A percentile compares a stretch with the other conserved stretches of the same genome.
phyloP scores from a whole-genome alignment of 2,329 filamentous ascomycete species.

The Verticillium nonalfalfae region DNA sequence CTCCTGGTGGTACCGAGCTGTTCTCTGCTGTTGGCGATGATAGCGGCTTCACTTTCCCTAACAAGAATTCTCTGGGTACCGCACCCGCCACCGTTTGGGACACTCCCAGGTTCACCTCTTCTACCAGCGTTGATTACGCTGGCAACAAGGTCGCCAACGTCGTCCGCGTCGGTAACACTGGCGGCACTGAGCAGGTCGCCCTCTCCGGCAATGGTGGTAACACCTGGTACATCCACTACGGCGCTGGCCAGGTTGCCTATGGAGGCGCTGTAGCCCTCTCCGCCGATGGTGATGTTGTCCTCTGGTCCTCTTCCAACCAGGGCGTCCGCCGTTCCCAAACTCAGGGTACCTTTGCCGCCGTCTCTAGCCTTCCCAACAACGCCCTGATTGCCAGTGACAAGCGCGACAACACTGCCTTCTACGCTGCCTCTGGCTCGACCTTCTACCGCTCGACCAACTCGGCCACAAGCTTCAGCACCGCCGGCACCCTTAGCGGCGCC shows the following conservation, averaged over 20 bases:
- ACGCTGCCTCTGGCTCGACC: constrained; percentile 35
- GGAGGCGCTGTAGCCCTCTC: constrained; percentile 43
- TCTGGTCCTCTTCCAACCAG: constrained; percentile 36
- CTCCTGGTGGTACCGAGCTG: constrained; percentile 42
- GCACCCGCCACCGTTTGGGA: constrained; percentile 38
- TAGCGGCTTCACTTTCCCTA: constrained; percentile 42
- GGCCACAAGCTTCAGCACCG: constrained; percentile 36
- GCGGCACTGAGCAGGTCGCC: constrained; percentile 36
- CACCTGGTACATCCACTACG: constrained; percentile 41
- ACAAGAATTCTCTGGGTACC: constrained; percentile 27
- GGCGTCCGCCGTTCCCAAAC: constrained; percentile 35
- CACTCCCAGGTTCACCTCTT: constrained; percentile 37
- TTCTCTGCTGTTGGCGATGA: constrained; percentile 45
- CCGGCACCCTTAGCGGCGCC: constrained; percentile 27
- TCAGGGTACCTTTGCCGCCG: constrained; percentile 33
- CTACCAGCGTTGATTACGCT: constrained; percentile 40
- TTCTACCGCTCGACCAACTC: constrained; percentile 47
- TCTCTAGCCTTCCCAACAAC: constrained; percentile 35
- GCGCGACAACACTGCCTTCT: constrained; percentile 44
- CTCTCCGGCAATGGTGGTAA: constrained; percentile 43
- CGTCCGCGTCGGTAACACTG: constrained; percentile 41
- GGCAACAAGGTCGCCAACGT: constrained; percentile 37
- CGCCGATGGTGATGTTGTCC: constrained; percentile 40
- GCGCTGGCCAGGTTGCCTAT: constrained; percentile 33
- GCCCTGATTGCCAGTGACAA: constrained; percentile 49